Percentiles rank a stretch among this genome's conserved stretches.
Evolutionary conservation across 2,329 filamentous ascomycete genomes (phyloP).

Genomic region (Botrytis fragariae): DNA sequence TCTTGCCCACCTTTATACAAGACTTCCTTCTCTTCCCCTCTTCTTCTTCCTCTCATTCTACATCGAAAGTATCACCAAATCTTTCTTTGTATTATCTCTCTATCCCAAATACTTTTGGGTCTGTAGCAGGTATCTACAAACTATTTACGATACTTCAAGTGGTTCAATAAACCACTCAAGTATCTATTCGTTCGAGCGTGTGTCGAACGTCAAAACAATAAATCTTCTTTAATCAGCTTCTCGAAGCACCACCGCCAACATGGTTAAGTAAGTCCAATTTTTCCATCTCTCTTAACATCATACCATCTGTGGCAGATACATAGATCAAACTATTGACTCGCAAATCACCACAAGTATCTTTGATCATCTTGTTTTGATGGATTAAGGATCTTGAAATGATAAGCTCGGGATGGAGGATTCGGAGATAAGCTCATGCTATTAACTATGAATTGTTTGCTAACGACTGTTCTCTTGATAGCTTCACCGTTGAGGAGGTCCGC

Average conservation of each 20-base stretch:
- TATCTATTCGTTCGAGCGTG: conserved; percentile 21
- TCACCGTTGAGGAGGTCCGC: conserved; percentile 95
- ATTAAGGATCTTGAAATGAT: neutral
- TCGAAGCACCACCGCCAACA: conserved; percentile 78
- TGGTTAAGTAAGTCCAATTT: conserved; percentile 91
- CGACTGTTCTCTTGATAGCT: conserved; percentile 59
- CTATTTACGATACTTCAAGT: conserved; percentile 22
- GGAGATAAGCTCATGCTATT: conserved; percentile 11
- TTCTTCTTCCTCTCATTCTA: conserved; percentile 23
- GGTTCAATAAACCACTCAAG: conserved; percentile 2
- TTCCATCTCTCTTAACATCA: neutral
- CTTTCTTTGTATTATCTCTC: conserved; percentile 35
- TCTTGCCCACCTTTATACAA: conserved; percentile 19
- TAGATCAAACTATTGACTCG: neutral
- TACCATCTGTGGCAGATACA: neutral
- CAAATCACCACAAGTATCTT: neutral
- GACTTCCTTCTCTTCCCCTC: conserved; percentile 20
- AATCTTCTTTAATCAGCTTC: conserved; percentile 38
- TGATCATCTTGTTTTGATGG: neutral
- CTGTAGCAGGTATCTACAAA: conserved; percentile 29
- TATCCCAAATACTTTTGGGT: conserved; percentile 31
- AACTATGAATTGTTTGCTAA: conserved; percentile 45
- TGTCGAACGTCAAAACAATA: conserved; percentile 22
- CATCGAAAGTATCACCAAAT: conserved; percentile 30
- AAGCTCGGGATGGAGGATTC: conserved; percentile 8